Evolutionary conservation across 108 stramenopile species (phyloP).

Genomic region (Nannochloropsis salina): DNA sequence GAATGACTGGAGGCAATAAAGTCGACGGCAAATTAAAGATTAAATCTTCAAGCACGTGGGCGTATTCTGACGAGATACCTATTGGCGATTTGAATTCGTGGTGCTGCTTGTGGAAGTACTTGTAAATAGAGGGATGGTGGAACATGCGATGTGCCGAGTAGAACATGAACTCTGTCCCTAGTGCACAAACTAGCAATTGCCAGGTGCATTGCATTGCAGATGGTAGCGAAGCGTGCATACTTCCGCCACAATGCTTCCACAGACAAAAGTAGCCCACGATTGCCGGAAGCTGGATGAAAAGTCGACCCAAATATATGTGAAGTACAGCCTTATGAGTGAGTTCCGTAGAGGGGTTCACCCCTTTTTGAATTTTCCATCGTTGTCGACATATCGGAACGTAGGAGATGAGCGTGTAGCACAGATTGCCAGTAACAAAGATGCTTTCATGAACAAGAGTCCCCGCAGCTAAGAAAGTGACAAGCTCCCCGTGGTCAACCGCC

Average conservation of each 20-base stretch:
- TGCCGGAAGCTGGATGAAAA: background rate
- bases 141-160: background rate
- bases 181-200: background rate
- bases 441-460: background rate
- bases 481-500: background rate
- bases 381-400: background rate
- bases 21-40: background rate
- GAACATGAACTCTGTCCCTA: background rate
- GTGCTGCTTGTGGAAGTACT: background rate
- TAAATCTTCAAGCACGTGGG: background rate
- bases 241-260: conserved; percentile 4
- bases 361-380: conserved; percentile 1
- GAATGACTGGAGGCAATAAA: background rate
- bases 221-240: background rate
- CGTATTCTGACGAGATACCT: background rate
- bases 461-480: background rate
- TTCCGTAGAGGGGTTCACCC: background rate
- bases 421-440: background rate
- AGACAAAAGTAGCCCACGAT: background rate
- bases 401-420: background rate
- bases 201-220: background rate
- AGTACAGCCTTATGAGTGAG: background rate
- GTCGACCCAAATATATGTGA: background rate
- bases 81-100: conserved; percentile 12
- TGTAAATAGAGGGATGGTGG: conserved; percentile 9